Evolutionary conservation across 306 rosid species (phyloP).

Genomic region (Trifolium repens): DNA sequence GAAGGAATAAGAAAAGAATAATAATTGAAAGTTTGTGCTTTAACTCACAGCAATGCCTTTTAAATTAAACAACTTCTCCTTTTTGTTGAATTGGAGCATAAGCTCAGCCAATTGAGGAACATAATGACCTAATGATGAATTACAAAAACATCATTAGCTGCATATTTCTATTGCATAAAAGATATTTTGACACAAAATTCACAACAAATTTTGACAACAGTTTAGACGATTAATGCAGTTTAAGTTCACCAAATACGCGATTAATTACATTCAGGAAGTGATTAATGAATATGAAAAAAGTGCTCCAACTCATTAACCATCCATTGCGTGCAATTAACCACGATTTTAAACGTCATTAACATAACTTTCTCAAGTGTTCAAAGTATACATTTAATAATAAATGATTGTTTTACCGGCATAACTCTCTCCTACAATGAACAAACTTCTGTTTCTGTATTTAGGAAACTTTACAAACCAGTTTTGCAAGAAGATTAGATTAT

Average conservation of each 20-base stretch:
- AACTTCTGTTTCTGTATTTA: conserved; percentile 57
- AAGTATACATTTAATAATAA: background rate
- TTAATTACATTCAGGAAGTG: no score
- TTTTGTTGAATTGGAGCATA: conserved; percentile 61
- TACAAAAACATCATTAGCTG: conserved; percentile 1
- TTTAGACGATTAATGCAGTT: no score
- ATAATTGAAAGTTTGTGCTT: conserved; percentile 45
- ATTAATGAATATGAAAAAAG: no score
- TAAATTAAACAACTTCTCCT: conserved; percentile 58
- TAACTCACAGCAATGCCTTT: conserved; percentile 78
- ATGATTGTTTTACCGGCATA: conserved; percentile 62
- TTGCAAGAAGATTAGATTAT: conserved; percentile 63
- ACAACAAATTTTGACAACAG: no score
- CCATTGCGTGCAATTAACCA: no score
- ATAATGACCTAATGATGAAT: conserved; percentile 64
- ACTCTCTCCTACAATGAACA: conserved; percentile 77
- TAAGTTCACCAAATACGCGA: no score
- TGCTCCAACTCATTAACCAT: no score
- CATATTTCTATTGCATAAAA: background rate
- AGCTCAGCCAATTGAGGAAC: conserved; percentile 82
- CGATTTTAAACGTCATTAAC: no score
- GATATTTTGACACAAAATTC: no score
- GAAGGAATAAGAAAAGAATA: conserved; percentile 39
- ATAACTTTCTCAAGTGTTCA: no score
- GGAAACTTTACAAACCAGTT: conserved; percentile 76